phyloP scores from a whole-genome alignment of 1,284 basidiomycete genomes.

The Marasmius fiardii region DNA sequence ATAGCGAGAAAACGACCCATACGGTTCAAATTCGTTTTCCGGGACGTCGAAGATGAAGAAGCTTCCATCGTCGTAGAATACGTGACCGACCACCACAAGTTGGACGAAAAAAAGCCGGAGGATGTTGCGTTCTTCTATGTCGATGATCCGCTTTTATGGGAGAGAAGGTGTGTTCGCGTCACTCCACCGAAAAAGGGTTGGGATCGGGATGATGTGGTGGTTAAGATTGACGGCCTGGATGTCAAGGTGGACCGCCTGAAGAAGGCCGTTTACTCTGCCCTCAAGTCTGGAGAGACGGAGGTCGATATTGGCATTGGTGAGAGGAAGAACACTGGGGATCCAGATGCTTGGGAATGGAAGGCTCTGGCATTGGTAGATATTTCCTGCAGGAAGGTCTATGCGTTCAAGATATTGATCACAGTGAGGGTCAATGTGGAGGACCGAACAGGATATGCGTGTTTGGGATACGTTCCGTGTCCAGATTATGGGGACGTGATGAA shows the following conservation, averaged over 20 bases:
- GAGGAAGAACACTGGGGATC: constrained; percentile 17
- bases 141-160: constrained; percentile 25
- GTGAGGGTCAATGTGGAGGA: constrained; percentile 21
- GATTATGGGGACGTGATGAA: constrained; percentile 27
- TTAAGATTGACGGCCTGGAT: constrained; percentile 20
- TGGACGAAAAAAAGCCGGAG: constrained; percentile 19
- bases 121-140: constrained; percentile 32
- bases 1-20: constrained; percentile 27
- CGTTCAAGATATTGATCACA: constrained; percentile 33
- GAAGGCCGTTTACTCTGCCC: constrained; percentile 28
- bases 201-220: constrained; percentile 11
- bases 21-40: constrained; percentile 27
- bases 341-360: constrained; percentile 31
- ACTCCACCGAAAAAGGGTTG: constrained; percentile 6
- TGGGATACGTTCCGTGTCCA: constrained; percentile 32
- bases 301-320: constrained; percentile 29
- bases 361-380: constrained; percentile 35
- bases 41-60: constrained; percentile 32
- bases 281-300: constrained; percentile 33
- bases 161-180: constrained; percentile 23
- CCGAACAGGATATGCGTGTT: constrained; percentile 24
- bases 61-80: constrained; percentile 32
- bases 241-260: constrained; percentile 24
- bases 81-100: constrained; percentile 25
- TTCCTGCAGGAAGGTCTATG: constrained; percentile 34